Conservation (phyloP, 257 asterid genomes). For the Forsythia viridissima region DNA sequence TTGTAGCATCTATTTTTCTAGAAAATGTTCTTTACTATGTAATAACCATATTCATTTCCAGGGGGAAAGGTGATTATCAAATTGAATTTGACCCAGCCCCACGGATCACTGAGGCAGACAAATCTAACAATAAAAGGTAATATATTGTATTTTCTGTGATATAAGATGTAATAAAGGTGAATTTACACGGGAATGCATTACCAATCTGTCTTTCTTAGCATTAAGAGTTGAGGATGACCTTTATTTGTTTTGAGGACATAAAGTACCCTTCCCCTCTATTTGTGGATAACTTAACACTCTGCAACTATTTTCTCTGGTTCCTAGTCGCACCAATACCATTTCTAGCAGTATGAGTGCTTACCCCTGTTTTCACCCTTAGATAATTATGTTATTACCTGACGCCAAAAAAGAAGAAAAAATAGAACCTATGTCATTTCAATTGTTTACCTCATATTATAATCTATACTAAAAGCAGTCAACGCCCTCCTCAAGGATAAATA, state of each 20-base stretch:
- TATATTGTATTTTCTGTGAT: not conserved
- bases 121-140: conserved; percentile 66
- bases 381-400: no score
- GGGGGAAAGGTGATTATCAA: conserved; percentile 87
- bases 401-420: not conserved
- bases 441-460: not conserved
- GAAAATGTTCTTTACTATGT: not conserved
- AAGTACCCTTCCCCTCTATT: not conserved
- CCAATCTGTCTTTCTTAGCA: not conserved
- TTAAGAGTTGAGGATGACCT: not conserved
- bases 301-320: not conserved
- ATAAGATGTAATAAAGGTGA: not conserved
- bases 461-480: not conserved
- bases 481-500: not conserved
- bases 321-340: not conserved
- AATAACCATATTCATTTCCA: conserved; percentile 29
- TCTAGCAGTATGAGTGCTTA: not conserved
- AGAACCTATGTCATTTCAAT: no score
- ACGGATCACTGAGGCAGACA: conserved; percentile 79
- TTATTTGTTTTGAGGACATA: conserved; percentile 3
- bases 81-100: conserved; percentile 84
- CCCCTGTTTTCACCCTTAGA: not conserved
- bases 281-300: not conserved
- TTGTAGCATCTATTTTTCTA: not conserved
- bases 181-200: not conserved